Base-by-base conservation (phyloP, 371 early-diverging fungal genomes). In the Mortierella sp. region DNA sequence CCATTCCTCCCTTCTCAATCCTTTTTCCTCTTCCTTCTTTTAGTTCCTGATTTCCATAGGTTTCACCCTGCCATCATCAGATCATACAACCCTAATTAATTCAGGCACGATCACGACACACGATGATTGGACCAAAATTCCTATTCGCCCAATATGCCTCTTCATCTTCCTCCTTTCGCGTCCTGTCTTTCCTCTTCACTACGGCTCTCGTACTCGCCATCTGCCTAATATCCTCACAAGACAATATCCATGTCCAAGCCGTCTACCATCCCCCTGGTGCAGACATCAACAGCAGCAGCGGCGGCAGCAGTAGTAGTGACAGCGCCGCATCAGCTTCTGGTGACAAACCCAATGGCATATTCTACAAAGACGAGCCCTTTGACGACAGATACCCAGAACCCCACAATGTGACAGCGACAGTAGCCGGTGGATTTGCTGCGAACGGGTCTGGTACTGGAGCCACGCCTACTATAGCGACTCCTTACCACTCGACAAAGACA, bases 381-480 rank as follows among this genome's bases (percentile, higher is more conserved):
- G 79, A 79, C 28, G 79, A 69, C 31, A 55, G 57, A 24, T 74
- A 31, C 14, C 74, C 70, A 8, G 74, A 79, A 5, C 54, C 55
- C 40, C 53, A 54, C 5, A 78, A 73, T 11, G 26, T 8, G 48
- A 43, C 74, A 10, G 69, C 31, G 6, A 44, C 8, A 31, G 61
- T 6, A 19, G 61, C 59, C 3, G 28, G 16, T 4, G 14, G 28
- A 14, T 26, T 26, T 26, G 57, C 21, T 61, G 9, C 19, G 2
- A 37, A 61, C 34, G 51, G 46, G 13, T 46, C 24, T 51, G 31
- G 21, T 21, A 61, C 37, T 5, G 34, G 34, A 9, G 19, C 43
- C 11, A 34, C 53, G 19, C 75, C 71, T 14, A 44, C 72, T 10
- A 67, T 64, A 2, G 69, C 55, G 34, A 37, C 55, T 3, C 51